Percentiles rank a stretch among this genome's conserved stretches.
Evolutionary conservation across 768 basidiomycete genomes (phyloP).

Genomic region (Kockovaella imperatae): DNA sequence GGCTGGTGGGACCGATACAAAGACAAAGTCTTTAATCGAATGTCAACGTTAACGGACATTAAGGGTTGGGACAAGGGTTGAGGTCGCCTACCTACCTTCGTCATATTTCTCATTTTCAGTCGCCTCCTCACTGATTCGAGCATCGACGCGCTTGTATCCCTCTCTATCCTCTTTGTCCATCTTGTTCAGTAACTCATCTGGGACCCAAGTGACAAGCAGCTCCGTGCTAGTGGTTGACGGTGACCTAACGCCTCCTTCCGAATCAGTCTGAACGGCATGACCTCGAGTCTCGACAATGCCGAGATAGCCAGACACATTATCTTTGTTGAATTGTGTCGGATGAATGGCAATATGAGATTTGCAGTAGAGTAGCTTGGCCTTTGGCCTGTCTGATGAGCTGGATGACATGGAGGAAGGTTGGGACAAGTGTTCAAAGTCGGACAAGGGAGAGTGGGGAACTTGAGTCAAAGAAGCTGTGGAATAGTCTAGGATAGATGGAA

Average conservation of each 20-base stretch:
- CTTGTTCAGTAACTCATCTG: constrained; percentile 73
- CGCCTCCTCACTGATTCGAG: constrained; percentile 13
- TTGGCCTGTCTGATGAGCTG: constrained; percentile 5
- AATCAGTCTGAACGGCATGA: constrained; percentile 38
- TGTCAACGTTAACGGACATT: not conserved
- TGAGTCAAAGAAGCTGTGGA: too few relatives aligned
- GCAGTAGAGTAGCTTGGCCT: constrained; percentile 60
- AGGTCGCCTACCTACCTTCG: constrained; percentile 21
- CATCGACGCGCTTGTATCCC: constrained; percentile 80
- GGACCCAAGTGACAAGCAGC: constrained; percentile 80
- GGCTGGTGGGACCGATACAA: constrained; percentile 75
- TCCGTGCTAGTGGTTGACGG: constrained; percentile 54
- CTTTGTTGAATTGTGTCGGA: constrained; percentile 80
- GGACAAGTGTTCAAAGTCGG: constrained; percentile 14
- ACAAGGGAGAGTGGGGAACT: too few relatives aligned
- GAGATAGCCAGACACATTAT: constrained; percentile 91
- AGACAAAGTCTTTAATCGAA: constrained; percentile 58
- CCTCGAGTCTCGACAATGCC: constrained; percentile 62
- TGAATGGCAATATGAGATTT: constrained; percentile 95
- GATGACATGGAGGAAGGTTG: constrained; percentile 7
- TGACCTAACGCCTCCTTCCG: constrained; percentile 13
- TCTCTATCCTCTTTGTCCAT: constrained; percentile 78
- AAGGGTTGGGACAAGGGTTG: too few relatives aligned
- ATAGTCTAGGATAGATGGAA: not conserved
- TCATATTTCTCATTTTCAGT: constrained; percentile 18